These are phyloP conservation scores for Fonsecaea multimorphosa DNA, from an alignment of 2,329 filamentous ascomycete species.

Conservation along the genomic window DNA sequence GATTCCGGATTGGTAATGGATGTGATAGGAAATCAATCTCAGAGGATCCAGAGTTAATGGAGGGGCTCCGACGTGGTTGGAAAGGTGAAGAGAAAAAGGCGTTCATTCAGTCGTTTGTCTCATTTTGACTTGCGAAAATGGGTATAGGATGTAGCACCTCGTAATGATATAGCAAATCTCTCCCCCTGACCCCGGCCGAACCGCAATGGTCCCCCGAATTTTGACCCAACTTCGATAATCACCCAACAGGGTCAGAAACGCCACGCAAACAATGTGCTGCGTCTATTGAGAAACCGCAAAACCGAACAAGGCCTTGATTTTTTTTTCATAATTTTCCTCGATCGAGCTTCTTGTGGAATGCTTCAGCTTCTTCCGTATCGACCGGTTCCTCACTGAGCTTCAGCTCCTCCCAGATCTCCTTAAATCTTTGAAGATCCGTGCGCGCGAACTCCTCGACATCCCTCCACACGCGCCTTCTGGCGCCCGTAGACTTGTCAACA, in stretches of 20 bases:
- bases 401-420: slow-evolving; percentile 19
- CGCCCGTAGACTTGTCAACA: neutral
- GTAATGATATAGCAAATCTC: neutral
- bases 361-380: neutral
- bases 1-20: slow-evolving; percentile 40
- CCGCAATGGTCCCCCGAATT: neutral
- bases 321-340: slow-evolving; percentile 24
- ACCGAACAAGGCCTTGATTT: too few species aligned
- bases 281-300: too few species aligned
- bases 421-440: slow-evolving; percentile 23
- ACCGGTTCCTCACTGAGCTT: slow-evolving; percentile 9
- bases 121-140: neutral
- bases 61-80: neutral
- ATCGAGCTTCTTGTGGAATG: neutral
- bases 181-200: neutral
- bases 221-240: neutral
- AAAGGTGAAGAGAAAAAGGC: neutral
- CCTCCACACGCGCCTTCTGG: slow-evolving; percentile 23
- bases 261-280: neutral
- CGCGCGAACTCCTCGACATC: slow-evolving; percentile 28
- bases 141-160: neutral
- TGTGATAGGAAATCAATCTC: too few species aligned
- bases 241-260: neutral
- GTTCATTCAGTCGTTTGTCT: slow-evolving; percentile 2
- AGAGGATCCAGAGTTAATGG: neutral